phyloP scores from a whole-genome alignment of 768 basidiomycete species.

The Coprinellus micaceus region DNA sequence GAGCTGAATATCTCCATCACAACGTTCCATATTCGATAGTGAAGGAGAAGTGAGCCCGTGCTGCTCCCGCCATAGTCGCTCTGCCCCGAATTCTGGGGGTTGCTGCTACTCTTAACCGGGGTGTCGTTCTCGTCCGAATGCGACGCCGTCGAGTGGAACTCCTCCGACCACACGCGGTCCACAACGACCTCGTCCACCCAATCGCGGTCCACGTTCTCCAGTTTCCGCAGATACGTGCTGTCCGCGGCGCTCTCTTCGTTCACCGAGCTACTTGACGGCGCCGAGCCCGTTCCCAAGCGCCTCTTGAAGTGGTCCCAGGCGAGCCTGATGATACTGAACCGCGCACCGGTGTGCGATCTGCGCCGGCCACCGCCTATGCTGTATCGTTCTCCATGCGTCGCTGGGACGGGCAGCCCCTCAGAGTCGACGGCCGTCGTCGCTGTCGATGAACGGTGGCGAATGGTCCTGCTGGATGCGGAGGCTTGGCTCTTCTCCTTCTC shows the following conservation, averaged over 20 bases:
- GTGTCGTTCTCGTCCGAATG: slow-evolving; percentile 47
- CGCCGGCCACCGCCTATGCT: slow-evolving; percentile 15
- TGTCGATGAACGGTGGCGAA: too few species aligned
- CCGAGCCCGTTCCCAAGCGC: slow-evolving; percentile 52
- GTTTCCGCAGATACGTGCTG: slow-evolving; percentile 28
- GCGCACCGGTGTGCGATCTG: slow-evolving; percentile 35
- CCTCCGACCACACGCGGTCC: slow-evolving; percentile 65
- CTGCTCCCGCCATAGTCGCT: slow-evolving; percentile 30
- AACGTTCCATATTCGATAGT: slow-evolving; percentile 57
- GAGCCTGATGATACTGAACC: slow-evolving; percentile 34
- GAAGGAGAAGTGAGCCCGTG: slow-evolving; percentile 31
- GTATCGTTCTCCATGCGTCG: slow-evolving; percentile 22
- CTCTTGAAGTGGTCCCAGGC: slow-evolving; percentile 52
- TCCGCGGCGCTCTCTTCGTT: slow-evolving; percentile 47
- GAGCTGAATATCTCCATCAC: slow-evolving; percentile 56
- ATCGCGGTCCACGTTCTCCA: slow-evolving; percentile 20
- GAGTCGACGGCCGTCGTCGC: slow-evolving; percentile 25
- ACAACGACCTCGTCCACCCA: slow-evolving; percentile 71
- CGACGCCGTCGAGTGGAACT: slow-evolving; percentile 49
- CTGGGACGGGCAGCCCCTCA: slow-evolving; percentile 41
- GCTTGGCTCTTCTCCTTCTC: not conserved
- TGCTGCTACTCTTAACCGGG: slow-evolving; percentile 49
- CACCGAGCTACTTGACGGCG: slow-evolving; percentile 52
- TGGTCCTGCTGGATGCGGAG: not conserved
- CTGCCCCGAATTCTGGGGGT: slow-evolving; percentile 27